Evolutionary conservation across 352 stramenopile genomes (phyloP).

Genomic region (Elongisporangium undulatum): DNA sequence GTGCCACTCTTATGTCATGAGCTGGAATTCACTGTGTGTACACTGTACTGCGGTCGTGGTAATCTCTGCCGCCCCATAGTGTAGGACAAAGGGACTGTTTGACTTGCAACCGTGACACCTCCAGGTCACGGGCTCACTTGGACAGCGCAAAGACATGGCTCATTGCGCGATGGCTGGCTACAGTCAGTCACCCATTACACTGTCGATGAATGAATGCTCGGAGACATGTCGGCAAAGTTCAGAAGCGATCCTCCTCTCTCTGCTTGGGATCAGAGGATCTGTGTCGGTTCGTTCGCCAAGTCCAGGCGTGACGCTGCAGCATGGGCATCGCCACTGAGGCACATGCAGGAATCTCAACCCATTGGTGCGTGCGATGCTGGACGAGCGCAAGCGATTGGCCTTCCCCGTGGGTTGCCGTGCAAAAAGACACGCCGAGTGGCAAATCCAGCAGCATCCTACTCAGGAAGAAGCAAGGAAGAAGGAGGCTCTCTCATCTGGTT

Average conservation of each 20-base stretch:
- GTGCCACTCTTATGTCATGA: neutral
- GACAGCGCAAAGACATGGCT: neutral
- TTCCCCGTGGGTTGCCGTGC: neutral
- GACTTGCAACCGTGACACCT: neutral
- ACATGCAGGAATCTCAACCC: neutral
- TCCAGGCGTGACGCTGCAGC: neutral
- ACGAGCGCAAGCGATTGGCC: neutral
- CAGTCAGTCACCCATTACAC: neutral
- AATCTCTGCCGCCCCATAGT: neutral
- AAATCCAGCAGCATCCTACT: neutral
- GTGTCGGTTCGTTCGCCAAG: neutral
- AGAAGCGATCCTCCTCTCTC: neutral
- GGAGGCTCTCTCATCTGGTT: neutral
- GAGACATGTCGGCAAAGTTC: neutral
- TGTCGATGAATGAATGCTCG: neutral
- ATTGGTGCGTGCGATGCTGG: neutral
- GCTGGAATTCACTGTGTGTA: neutral
- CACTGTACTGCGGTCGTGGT: neutral
- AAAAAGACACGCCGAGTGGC: neutral
- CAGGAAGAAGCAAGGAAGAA: neutral
- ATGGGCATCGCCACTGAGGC: neutral
- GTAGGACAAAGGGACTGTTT: neutral
- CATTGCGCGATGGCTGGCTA: neutral
- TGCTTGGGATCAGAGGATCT: neutral
- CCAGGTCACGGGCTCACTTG: neutral